Evolutionary conservation across 495 filamentous ascomycete species (phyloP), one percentile per base, ranked within the genome.

Genomic region (Parmelia sp.): DNA sequence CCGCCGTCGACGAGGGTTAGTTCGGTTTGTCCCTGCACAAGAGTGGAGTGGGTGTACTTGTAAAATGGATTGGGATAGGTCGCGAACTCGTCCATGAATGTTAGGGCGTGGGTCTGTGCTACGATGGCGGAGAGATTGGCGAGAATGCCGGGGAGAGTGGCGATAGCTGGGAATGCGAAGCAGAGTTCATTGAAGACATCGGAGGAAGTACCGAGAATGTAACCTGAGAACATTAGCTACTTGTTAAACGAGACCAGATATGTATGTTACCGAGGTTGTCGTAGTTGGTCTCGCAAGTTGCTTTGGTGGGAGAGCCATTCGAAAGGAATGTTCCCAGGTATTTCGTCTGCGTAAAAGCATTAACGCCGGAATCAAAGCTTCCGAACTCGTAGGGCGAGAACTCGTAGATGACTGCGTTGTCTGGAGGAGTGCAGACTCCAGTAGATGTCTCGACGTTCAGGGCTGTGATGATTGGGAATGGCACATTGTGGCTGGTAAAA

Each of bases 321-420:
- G 61, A 65, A 42, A 82, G 72, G 2, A 60, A 27, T 15, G 80
- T 75, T 15, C 79, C 81, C 12, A 84, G 73, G 66, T 77, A 80
- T 42, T 75, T 62, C 0, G 75, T 75, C 27, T 72, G 74, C 14
- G 70, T 76, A 60, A 83, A 82, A 0, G 76, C 73, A 25, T 69
- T 71, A 49, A 80, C 69, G 27, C 71, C 73, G 17, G 60, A 63
- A 66, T 80, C 79, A 69, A 74, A 82, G 40, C 68, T 73, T 25
- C 81, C 80, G 60, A 78, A 80, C 61, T 82, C 79, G 64, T 74
- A 82, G 0, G 80, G 80, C 29, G 70, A 70, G 40, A 78, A 73
- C 62, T 83, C 81, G 57, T 76, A 82, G 42, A 71, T 71, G 25
- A 55, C 72, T 4, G 76, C 71, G 63, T 79, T 77, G 19, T 60